Evolutionary conservation across 73 alveolate species (phyloP).

Genomic region (Symbiodinium natans): DNA sequence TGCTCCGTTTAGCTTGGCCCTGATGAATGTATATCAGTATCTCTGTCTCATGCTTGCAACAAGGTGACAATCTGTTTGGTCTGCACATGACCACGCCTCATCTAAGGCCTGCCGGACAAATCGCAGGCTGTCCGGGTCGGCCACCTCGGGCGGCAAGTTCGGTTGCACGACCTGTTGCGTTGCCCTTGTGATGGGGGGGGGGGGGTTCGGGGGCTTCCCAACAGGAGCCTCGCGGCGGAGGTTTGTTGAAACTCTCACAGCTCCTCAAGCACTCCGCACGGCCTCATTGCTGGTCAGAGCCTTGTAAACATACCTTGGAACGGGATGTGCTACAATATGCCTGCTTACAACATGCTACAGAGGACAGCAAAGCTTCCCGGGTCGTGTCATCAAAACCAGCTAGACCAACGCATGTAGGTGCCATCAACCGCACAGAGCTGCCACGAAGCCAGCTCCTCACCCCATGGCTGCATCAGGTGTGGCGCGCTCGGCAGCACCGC

Average conservation of each 20-base stretch:
- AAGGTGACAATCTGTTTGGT: not conserved
- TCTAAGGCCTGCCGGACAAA: constrained; percentile 33
- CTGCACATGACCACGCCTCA: constrained; percentile 3
- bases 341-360: not conserved
- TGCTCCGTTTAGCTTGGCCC: too few species aligned
- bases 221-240: too few species aligned
- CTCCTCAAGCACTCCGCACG: not conserved
- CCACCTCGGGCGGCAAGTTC: constrained; percentile 1
- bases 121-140: not conserved
- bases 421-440: not conserved
- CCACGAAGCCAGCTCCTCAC: constrained; percentile 46
- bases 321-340: not conserved
- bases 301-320: constrained; percentile 31
- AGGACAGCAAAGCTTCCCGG: too few species aligned
- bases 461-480: constrained; percentile 52
- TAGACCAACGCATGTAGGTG: too few species aligned
- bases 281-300: constrained; percentile 60
- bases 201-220: too few species aligned
- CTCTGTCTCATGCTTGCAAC: too few species aligned
- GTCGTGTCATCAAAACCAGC: too few species aligned
- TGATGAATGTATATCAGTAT: too few species aligned
- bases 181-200: too few species aligned
- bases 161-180: too few species aligned
- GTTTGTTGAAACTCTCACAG: not conserved
- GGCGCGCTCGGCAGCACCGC: constrained; percentile 85